phyloP scores from a whole-genome alignment of 1,284 basidiomycete genomes.

The Cryptococcus sp. region DNA sequence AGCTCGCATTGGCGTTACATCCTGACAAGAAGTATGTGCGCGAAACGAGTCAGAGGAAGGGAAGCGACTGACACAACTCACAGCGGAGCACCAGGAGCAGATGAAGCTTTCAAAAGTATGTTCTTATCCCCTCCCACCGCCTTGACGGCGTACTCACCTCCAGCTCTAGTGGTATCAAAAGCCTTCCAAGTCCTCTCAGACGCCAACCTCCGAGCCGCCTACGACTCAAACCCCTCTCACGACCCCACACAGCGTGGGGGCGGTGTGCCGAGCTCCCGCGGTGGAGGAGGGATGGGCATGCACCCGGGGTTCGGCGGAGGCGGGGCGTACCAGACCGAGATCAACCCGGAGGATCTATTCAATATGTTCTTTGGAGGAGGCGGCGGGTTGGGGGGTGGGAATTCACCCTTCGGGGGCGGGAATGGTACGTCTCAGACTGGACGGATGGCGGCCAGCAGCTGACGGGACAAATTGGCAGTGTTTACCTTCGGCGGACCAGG shows the following conservation, averaged over 20 bases:
- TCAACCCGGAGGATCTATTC: conserved; percentile 94
- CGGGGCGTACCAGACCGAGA: conserved; percentile 67
- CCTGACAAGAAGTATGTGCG: conserved; percentile 78
- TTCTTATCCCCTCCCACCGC: conserved; percentile 22
- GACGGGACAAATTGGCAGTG: conserved; percentile 18
- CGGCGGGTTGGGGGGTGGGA: conserved; percentile 55
- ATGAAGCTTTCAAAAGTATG: conserved; percentile 97
- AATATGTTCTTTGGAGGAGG: conserved; percentile 93
- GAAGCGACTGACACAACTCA: conserved; percentile 10
- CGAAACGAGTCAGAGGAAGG: too few relatives aligned
- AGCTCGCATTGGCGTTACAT: conserved; percentile 90
- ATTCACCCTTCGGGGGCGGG: conserved; percentile 54
- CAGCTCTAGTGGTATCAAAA: conserved; percentile 82
- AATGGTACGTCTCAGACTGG: conserved; percentile 30
- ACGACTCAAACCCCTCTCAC: conserved; percentile 78
- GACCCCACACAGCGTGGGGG: conserved; percentile 81
- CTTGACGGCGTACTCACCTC: not conserved
- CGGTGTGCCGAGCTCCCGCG: conserved; percentile 63
- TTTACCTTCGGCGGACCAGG: conserved; percentile 57
- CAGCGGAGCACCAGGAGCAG: conserved; percentile 86
- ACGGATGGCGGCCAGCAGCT: too few relatives aligned
- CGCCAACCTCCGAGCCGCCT: conserved; percentile 83
- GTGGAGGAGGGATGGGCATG: conserved; percentile 48
- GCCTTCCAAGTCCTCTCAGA: conserved; percentile 95
- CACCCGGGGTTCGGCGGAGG: conserved; percentile 54